Base-by-base conservation (phyloP, 352 stramenopile genomes). In the Sclerospora graminicola region DNA sequence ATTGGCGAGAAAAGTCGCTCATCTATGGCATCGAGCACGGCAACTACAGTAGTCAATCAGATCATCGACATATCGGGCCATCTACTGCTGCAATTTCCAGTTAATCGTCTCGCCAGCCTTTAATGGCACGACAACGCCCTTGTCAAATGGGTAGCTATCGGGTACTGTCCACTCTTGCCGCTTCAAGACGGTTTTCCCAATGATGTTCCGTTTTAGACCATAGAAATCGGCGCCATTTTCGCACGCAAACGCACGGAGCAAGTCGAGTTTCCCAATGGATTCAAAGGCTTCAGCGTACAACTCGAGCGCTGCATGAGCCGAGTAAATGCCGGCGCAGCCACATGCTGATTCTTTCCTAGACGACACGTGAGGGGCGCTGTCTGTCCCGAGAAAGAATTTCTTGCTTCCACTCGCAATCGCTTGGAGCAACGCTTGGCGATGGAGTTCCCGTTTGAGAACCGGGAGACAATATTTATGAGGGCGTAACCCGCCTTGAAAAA, bases 391-490 rank as follows among this genome's bases (percentile, higher is more conserved):
- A 62, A 99, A 99, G 60, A 99, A 99, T 71, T 98, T 98, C 41
- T 69, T 65, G 46, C 54, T 95, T 35, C 95, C 96, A 33, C 77
- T 96, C 1, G 76, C 88, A 7, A 96, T 79, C 0, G 92, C 94
- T 13, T 84, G 45, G 1, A 98, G 56, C 29, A 99, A 66, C 40
- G 94, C 92, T 49, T 80, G 68, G 31, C 92, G 82, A 66, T 96
- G 88, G 62, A 77, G 67, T 76, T 97, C 89, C 31, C 82, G 82
- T 79, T 99, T 99, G 29, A 99, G 77, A 51, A 99, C 96, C 1
- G 96, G 96, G n/a, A 99, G 67, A 53, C 96, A 99, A 76, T 99
- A 99, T 68, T 98, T 97, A 70, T 99, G 97, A n/a, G 97, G 97
- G 47, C 84, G 84, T 30, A 99, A 69, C 0, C 96, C 96, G 15